These are phyloP conservation scores for Psilocybe mexicana DNA, from an alignment of 1,284 basidiomycete genomes.

Conservation along the genomic window DNA sequence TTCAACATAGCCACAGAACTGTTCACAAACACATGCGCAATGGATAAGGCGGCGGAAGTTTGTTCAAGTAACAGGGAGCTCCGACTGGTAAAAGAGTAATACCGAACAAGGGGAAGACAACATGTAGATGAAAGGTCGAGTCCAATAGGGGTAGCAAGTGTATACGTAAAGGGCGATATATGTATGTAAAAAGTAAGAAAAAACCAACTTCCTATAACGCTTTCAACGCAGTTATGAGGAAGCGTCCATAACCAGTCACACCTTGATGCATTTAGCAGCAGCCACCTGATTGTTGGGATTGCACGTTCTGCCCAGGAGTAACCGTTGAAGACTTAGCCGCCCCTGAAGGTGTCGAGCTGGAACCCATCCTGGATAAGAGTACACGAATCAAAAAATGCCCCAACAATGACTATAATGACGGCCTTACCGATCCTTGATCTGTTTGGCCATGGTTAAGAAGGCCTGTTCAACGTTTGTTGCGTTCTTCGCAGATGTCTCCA, in stretches of 20 bases:
- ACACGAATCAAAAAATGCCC: not conserved
- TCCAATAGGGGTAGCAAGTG: slow-evolving; percentile 30
- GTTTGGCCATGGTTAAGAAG: slow-evolving; percentile 99
- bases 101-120: slow-evolving; percentile 22
- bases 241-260: slow-evolving; percentile 8
- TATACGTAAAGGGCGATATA: slow-evolving; percentile 30
- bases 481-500: slow-evolving; percentile 99
- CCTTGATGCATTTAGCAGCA: slow-evolving; percentile 58
- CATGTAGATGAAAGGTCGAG: slow-evolving; percentile 22
- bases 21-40: too few relatives aligned
- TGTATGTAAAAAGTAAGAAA: slow-evolving; percentile 24
- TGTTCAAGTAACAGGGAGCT: too few relatives aligned
- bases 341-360: slow-evolving; percentile 68
- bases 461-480: slow-evolving; percentile 99
- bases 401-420: not conserved
- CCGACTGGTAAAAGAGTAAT: not conserved
- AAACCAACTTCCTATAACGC: slow-evolving; percentile 14
- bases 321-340: slow-evolving; percentile 70
- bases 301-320: slow-evolving; percentile 75
- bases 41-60: too few relatives aligned
- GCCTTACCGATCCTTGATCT: slow-evolving; percentile 91
- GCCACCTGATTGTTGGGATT: slow-evolving; percentile 70
- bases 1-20: not conserved
- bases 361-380: slow-evolving; percentile 63
- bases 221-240: slow-evolving; percentile 13